Evolutionary conservation across 2,329 filamentous ascomycete species (phyloP).

Genomic region (Curvularia hawaiiensis): DNA sequence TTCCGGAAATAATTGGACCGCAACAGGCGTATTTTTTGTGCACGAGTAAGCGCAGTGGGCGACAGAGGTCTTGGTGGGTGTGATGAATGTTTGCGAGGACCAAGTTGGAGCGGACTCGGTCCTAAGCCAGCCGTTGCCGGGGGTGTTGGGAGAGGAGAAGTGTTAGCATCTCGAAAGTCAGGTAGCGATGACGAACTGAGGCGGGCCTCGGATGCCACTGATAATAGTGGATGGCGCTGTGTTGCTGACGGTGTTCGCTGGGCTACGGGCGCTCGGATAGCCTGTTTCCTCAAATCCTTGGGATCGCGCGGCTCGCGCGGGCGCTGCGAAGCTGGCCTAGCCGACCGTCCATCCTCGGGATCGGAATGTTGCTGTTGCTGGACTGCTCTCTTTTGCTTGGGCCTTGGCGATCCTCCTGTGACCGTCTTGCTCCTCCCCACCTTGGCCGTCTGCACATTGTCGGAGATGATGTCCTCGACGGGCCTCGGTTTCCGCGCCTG

Average conservation of each 20-base stretch:
- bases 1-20: slow-evolving; percentile 83
- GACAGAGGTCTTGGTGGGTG: slow-evolving; percentile 61
- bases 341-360: slow-evolving; percentile 42
- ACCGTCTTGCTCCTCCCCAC: slow-evolving; percentile 73
- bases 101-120: slow-evolving; percentile 42
- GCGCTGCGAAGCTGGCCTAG: slow-evolving; percentile 47
- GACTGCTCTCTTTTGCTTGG: slow-evolving; percentile 50
- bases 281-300: slow-evolving; percentile 39
- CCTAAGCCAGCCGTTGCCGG: slow-evolving; percentile 49
- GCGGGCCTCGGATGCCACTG: slow-evolving; percentile 63
- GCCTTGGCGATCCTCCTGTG: slow-evolving; percentile 51
- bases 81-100: slow-evolving; percentile 59
- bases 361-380: slow-evolving; percentile 46
- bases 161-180: slow-evolving; percentile 60
- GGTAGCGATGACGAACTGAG: slow-evolving; percentile 73
- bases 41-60: slow-evolving; percentile 65
- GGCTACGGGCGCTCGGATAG: slow-evolving; percentile 27
- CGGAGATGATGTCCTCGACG: slow-evolving; percentile 64
- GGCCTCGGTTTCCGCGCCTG: slow-evolving; percentile 78
- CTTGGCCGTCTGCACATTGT: slow-evolving; percentile 61
- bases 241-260: slow-evolving; percentile 34
- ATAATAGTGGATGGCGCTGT: slow-evolving; percentile 57
- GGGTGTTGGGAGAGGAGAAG: slow-evolving; percentile 44
- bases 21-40: slow-evolving; percentile 73
- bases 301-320: slow-evolving; percentile 31